These are phyloP conservation scores for Cutaneotrichosporon cavernicola DNA, from an alignment of 1,284 basidiomycete genomes.

Conservation along the genomic window DNA sequence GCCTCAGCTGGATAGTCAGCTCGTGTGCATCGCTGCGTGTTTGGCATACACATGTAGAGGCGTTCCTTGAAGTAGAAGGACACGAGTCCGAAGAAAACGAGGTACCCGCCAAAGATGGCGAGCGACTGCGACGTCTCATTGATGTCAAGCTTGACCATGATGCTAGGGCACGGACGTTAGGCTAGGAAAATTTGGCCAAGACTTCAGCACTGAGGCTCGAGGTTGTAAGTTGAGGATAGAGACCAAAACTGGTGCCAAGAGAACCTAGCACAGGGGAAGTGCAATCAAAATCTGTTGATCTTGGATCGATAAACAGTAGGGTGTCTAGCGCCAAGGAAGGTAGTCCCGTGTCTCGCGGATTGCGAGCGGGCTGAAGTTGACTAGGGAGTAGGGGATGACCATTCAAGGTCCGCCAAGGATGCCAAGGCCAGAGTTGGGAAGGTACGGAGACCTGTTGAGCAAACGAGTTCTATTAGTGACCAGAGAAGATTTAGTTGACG, in stretches of 20 bases:
- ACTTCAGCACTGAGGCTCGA: not conserved
- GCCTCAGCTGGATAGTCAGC: slow-evolving; percentile 80
- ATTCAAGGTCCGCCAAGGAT: not conserved
- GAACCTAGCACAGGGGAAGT: not conserved
- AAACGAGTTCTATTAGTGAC: not conserved
- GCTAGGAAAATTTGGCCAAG: not conserved
- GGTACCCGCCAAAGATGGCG: slow-evolving; percentile 48
- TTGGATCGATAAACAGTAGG: not conserved
- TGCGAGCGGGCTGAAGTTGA: not conserved
- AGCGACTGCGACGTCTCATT: slow-evolving; percentile 48
- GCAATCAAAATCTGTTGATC: not conserved
- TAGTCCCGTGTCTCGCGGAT: not conserved
- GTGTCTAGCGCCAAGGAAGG: not conserved
- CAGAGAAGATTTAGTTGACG: not conserved
- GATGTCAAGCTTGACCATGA: slow-evolving; percentile 51
- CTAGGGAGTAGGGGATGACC: not conserved
- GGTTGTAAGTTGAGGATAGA: not conserved
- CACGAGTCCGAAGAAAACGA: slow-evolving; percentile 48
- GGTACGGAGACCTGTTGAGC: not conserved
- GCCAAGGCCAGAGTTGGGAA: not conserved
- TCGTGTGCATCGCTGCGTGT: no score
- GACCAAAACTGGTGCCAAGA: not conserved
- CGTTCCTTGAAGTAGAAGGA: slow-evolving; percentile 54
- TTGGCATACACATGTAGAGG: slow-evolving; percentile 51
- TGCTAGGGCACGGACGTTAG: not conserved